phyloP scores from a whole-genome alignment of 331 rosid species.

The Acacia pycnantha region DNA sequence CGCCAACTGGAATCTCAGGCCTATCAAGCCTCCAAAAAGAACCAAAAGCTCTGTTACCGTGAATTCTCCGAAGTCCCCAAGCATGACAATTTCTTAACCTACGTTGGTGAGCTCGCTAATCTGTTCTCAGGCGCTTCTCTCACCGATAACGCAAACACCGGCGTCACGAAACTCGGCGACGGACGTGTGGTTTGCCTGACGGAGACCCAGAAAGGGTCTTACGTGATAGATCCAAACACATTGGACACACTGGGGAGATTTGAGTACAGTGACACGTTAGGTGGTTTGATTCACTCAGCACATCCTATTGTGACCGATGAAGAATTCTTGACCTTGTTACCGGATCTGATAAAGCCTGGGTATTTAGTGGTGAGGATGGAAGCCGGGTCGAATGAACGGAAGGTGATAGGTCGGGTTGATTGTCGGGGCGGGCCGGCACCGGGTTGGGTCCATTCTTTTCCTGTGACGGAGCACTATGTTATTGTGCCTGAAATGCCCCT shows the following conservation, averaged over 20 bases:
- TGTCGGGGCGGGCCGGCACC: conserved; percentile 74
- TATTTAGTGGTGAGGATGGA: conserved; percentile 80
- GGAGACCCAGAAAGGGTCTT: conserved; percentile 92
- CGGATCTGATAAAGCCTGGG: conserved; percentile 78
- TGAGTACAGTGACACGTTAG: conserved; percentile 71
- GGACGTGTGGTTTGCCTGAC: conserved; percentile 92
- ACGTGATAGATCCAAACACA: conserved; percentile 67
- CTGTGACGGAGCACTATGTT: conserved; percentile 73
- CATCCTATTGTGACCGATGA: conserved; percentile 83
- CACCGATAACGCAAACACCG: conserved; percentile 91
- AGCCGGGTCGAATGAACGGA: conserved; percentile 68
- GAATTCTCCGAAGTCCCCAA: conserved; percentile 94
- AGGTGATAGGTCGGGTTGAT: conserved; percentile 70
- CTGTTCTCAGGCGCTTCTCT: conserved; percentile 83
- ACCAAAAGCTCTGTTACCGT: conserved; percentile 71
- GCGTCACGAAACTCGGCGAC: conserved; percentile 74
- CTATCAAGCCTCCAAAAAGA: conserved; percentile 74
- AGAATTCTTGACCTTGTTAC: conserved; percentile 75
- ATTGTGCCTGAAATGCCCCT: conserved; percentile 87
- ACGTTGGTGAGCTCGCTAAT: conserved; percentile 70
- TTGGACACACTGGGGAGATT: conserved; percentile 70
- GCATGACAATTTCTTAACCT: conserved; percentile 57
- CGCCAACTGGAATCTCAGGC: conserved; percentile 88
- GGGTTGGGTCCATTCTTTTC: conserved; percentile 96
- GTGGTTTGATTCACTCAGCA: conserved; percentile 88